Evolutionary conservation across 768 basidiomycete genomes (phyloP).

Genomic region (Rhodosporidiobolus sp.): DNA sequence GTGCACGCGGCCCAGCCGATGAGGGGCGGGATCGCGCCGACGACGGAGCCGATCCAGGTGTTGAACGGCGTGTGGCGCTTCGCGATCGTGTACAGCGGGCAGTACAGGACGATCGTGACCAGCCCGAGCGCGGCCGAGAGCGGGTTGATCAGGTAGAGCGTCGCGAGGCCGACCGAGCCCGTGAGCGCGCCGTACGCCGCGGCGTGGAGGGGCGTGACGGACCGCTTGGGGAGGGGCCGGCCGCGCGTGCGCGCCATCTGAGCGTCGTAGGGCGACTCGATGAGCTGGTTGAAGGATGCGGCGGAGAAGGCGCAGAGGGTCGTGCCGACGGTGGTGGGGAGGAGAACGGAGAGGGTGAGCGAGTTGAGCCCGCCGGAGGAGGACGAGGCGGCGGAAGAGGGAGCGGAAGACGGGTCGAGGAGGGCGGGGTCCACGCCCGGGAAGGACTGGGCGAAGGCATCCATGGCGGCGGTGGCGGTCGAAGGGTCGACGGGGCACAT

Average conservation of each 20-base stretch:
- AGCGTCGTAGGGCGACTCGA: constrained; percentile 92
- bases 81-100: constrained; percentile 85
- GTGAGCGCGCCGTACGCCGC: constrained; percentile 70
- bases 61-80: constrained; percentile 78
- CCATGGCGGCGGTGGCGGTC: constrained; percentile 36
- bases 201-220: constrained; percentile 82
- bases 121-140: constrained; percentile 78
- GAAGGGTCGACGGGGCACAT: constrained; percentile 82
- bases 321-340: constrained; percentile 84
- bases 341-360: constrained; percentile 64
- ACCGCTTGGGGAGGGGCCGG: constrained; percentile 77
- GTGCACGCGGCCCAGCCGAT: constrained; percentile 99
- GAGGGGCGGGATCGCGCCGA: constrained; percentile 86
- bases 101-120: constrained; percentile 82
- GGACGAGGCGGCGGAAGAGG: constrained; percentile 9
- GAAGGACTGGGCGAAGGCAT: constrained; percentile 41
- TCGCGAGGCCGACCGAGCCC: constrained; percentile 70
- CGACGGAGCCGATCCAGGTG: constrained; percentile 91
- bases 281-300: constrained; percentile 89
- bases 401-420: background rate
- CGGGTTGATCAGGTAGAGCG: constrained; percentile 79
- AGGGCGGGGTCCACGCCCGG: constrained; percentile 18
- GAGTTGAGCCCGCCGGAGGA: constrained; percentile 24
- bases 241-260: constrained; percentile 90
- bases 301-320: constrained; percentile 87